Percentiles rank a stretch among this genome's conserved stretches.
phyloP scores from a whole-genome alignment of 495 filamentous ascomycete genomes.

The Daldinia caldariorum region DNA sequence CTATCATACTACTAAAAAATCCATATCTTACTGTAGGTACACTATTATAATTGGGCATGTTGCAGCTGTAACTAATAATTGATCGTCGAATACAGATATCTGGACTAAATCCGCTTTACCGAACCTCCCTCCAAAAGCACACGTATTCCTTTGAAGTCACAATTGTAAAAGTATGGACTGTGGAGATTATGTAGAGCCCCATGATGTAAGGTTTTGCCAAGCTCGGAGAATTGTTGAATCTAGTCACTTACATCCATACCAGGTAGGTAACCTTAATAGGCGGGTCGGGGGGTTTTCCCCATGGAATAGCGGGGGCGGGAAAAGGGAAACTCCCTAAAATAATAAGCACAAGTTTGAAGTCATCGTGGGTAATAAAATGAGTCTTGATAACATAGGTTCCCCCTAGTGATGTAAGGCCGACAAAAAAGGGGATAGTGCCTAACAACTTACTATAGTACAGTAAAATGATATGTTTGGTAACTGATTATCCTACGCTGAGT shows the following conservation, averaged over 20 bases:
- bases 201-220: slow-evolving; percentile 9
- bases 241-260: neutral
- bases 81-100: neutral
- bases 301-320: neutral
- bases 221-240: slow-evolving; percentile 5
- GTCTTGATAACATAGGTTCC: neutral
- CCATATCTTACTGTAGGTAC: no score
- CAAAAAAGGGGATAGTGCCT: neutral
- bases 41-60: no score
- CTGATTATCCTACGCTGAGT: neutral
- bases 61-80: no score
- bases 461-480: neutral
- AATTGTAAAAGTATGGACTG: neutral
- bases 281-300: neutral
- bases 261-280: neutral
- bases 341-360: slow-evolving; percentile 1
- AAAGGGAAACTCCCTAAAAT: neutral
- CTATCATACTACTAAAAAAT: no score
- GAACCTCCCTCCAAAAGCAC: neutral
- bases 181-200: neutral
- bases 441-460: neutral
- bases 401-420: slow-evolving; percentile 1
- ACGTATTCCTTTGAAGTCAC: neutral
- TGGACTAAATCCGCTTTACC: neutral
- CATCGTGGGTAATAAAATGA: slow-evolving; percentile 1